Evolutionary conservation across 2,329 filamentous ascomycete species (phyloP).

Genomic region (Trichoderma pleuroti): DNA sequence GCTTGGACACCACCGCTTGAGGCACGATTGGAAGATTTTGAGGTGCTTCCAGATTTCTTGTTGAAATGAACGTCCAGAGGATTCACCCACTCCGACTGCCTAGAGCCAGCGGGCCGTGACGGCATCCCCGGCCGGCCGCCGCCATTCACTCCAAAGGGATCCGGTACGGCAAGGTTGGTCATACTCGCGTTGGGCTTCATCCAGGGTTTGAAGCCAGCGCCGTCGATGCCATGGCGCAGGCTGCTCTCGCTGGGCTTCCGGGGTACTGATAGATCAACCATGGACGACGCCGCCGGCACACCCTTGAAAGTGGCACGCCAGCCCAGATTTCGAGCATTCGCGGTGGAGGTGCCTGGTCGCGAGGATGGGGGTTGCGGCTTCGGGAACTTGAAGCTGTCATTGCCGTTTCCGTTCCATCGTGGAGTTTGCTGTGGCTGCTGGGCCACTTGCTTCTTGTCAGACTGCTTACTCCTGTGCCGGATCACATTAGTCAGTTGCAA

Average conservation of each 20-base stretch:
- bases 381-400: conserved; percentile 36
- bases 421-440: conserved; percentile 23
- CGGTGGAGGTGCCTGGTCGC: conserved; percentile 41
- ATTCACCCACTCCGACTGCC: conserved; percentile 42
- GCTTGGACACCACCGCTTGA: conserved; percentile 16
- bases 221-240: conserved; percentile 37
- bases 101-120: conserved; percentile 25
- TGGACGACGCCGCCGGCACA: conserved; percentile 40
- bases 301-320: conserved; percentile 37
- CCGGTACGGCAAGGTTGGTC: conserved; percentile 34
- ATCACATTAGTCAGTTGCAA: neutral
- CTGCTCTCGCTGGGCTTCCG: conserved; percentile 29
- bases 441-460: conserved; percentile 22
- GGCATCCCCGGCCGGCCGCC: conserved; percentile 29
- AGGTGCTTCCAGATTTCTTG: conserved; percentile 26
- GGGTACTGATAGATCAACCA: conserved; percentile 41
- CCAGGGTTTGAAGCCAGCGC: conserved; percentile 34
- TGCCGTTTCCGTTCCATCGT: conserved; percentile 27
- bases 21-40: conserved; percentile 26
- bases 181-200: conserved; percentile 32
- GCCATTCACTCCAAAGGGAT: conserved; percentile 31
- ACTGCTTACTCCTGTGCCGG: conserved; percentile 22
- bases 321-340: conserved; percentile 24
- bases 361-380: conserved; percentile 34
- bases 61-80: conserved; percentile 47